These are phyloP conservation scores for Carex sylvatica DNA, from an alignment of 202 grass and related monocot genomes.

Conservation along the genomic window DNA sequence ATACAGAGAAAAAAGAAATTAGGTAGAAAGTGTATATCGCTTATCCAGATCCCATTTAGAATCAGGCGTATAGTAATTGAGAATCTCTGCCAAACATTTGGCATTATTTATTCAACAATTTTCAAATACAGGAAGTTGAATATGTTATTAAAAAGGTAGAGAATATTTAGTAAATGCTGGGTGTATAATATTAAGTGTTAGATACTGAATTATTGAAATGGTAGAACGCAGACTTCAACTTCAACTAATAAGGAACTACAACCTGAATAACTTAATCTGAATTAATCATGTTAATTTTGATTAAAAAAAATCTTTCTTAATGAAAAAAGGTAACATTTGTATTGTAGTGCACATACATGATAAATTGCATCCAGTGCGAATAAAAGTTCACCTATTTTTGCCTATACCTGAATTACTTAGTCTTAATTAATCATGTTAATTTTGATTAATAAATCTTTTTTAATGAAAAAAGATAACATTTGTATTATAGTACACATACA, in stretches of 20 bases:
- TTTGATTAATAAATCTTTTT: neutral
- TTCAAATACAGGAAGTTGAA: neutral
- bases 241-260: neutral
- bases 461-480: neutral
- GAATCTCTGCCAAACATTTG: neutral
- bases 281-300: neutral
- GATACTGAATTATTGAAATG: neutral
- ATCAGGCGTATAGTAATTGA: conserved; percentile 1
- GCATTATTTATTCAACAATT: neutral
- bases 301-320: neutral
- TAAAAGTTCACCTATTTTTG: no score
- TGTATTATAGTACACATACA: neutral
- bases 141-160: neutral
- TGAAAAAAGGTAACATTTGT: neutral
- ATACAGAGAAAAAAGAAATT: neutral
- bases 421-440: neutral
- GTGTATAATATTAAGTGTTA: neutral
- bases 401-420: neutral
- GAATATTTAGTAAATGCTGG: conserved; percentile 1
- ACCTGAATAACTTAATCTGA: neutral
- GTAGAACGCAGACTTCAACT: neutral
- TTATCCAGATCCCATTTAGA: neutral
- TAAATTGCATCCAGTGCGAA: neutral
- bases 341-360: neutral
- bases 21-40: neutral